phyloP scores from a whole-genome alignment of 192 early-diverging fungal genomes.

The Lobosporangium transversale region DNA sequence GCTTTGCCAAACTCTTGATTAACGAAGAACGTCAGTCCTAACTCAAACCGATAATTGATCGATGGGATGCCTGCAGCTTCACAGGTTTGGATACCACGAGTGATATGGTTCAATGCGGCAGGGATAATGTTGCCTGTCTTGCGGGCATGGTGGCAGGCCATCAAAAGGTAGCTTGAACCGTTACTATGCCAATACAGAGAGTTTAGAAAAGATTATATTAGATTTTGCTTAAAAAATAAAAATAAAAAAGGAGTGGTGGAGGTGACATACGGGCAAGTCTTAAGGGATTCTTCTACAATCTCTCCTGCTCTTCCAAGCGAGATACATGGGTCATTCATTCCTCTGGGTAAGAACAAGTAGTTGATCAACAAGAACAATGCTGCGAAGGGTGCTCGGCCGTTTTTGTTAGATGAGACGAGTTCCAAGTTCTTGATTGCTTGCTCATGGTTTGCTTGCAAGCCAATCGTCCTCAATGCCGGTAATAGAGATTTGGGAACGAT shows the following conservation, averaged over 20 bases:
- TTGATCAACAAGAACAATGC: slow-evolving; percentile 49
- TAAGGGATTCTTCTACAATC: slow-evolving; percentile 39
- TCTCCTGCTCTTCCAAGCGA: slow-evolving; percentile 46
- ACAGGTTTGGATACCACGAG: slow-evolving; percentile 46
- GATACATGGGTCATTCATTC: slow-evolving; percentile 40
- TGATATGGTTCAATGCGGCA: slow-evolving; percentile 51
- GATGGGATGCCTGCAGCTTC: slow-evolving; percentile 45
- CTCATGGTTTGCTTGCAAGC: slow-evolving; percentile 44
- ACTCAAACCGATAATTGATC: slow-evolving; percentile 55
- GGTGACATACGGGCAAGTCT: slow-evolving; percentile 52
- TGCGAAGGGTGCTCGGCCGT: slow-evolving; percentile 50
- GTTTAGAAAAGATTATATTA: not conserved
- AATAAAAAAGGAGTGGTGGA: not conserved
- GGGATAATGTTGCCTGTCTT: slow-evolving; percentile 52
- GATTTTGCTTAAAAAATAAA: not conserved
- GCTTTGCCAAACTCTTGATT: slow-evolving; percentile 52
- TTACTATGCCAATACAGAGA: slow-evolving; percentile 18
- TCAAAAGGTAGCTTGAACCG: slow-evolving; percentile 50
- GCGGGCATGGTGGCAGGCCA: slow-evolving; percentile 54
- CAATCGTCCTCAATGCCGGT: slow-evolving; percentile 42
- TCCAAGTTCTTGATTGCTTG: slow-evolving; percentile 42
- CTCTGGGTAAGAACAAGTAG: slow-evolving; percentile 53
- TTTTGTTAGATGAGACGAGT: slow-evolving; percentile 30
- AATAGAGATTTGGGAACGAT: slow-evolving; percentile 48
- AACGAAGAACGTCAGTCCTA: slow-evolving; percentile 55